Evolutionary conservation across 2,329 filamentous ascomycete species (phyloP).

Genomic region (Penicillium palitans): DNA sequence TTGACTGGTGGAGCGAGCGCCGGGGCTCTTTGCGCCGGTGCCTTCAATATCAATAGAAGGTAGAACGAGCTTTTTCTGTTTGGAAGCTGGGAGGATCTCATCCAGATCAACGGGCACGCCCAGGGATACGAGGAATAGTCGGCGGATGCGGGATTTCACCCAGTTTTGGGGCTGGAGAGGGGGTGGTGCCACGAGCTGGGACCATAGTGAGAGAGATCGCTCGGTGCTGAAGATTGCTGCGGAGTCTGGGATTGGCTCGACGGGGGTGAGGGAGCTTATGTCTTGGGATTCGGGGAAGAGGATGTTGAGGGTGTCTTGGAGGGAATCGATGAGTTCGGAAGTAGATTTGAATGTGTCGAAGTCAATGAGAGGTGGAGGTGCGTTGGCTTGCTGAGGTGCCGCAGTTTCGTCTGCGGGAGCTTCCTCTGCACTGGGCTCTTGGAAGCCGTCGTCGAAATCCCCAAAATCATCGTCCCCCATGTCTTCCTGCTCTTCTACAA

Average conservation of each 20-base stretch:
- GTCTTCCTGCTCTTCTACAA: slow-evolving; percentile 52
- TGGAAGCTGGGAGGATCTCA: slow-evolving; percentile 93
- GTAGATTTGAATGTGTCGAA: slow-evolving; percentile 55
- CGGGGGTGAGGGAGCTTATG: slow-evolving; percentile 34
- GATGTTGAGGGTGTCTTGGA: slow-evolving; percentile 45
- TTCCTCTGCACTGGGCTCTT: slow-evolving; percentile 45
- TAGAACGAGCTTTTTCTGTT: slow-evolving; percentile 95
- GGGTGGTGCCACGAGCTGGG: slow-evolving; percentile 90
- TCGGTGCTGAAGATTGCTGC: slow-evolving; percentile 75
- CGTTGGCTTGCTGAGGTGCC: slow-evolving; percentile 31
- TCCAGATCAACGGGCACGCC: slow-evolving; percentile 96
- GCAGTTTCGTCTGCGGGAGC: slow-evolving; percentile 18
- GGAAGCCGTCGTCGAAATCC: slow-evolving; percentile 69
- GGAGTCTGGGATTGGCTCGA: slow-evolving; percentile 45
- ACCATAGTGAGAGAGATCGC: slow-evolving; percentile 88
- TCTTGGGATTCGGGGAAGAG: slow-evolving; percentile 47
- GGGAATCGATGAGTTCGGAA: slow-evolving; percentile 34
- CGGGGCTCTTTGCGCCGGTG: slow-evolving; percentile 58
- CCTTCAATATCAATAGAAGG: slow-evolving; percentile 68
- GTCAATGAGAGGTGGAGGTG: slow-evolving; percentile 47
- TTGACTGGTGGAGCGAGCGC: slow-evolving; percentile 48
- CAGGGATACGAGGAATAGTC: slow-evolving; percentile 91
- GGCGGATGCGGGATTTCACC: slow-evolving; percentile 92
- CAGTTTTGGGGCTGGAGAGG: slow-evolving; percentile 95
- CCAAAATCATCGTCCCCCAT: slow-evolving; percentile 58